Evolutionary conservation across 495 filamentous ascomycete species (phyloP).

Genomic region (Podospora sp.): DNA sequence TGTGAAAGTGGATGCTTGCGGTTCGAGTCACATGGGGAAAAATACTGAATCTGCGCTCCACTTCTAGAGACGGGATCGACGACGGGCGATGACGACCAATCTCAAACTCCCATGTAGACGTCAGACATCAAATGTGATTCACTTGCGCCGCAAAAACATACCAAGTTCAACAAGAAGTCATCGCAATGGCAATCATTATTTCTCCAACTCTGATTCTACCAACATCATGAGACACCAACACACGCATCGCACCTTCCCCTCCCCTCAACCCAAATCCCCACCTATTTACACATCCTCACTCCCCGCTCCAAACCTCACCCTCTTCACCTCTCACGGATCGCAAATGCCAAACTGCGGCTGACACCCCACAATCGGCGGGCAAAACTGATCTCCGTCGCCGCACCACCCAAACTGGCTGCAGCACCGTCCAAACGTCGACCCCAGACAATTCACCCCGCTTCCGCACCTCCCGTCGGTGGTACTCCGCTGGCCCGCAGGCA

Average conservation of each 20-base stretch:
- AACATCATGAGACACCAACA: neutral
- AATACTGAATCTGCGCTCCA: too few species aligned
- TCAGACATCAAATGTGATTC: too few species aligned
- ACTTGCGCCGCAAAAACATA: too few species aligned
- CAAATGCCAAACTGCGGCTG: slow-evolving; percentile 40
- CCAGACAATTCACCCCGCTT: slow-evolving; percentile 31
- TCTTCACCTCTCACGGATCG: slow-evolving; percentile 21
- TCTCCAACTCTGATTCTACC: neutral
- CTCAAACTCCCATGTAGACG: too few species aligned
- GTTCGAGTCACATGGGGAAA: too few species aligned
- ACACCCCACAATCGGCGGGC: slow-evolving; percentile 38
- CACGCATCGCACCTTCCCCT: neutral
- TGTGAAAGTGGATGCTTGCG: too few species aligned
- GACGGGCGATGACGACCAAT: too few species aligned
- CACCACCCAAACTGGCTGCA: slow-evolving; percentile 46
- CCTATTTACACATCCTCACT: slow-evolving; percentile 2
- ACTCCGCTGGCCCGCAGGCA: slow-evolving; percentile 28
- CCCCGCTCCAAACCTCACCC: neutral
- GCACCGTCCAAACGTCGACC: slow-evolving; percentile 33
- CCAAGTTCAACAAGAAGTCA: neutral
- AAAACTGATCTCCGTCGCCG: slow-evolving; percentile 51
- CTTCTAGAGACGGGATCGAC: too few species aligned
- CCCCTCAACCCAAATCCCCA: neutral
- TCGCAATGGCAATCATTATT: neutral
- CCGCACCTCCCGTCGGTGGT: slow-evolving; percentile 38